Conservation (phyloP, 2,329 filamentous ascomycete genomes). For the Biscogniauxia sp. region DNA sequence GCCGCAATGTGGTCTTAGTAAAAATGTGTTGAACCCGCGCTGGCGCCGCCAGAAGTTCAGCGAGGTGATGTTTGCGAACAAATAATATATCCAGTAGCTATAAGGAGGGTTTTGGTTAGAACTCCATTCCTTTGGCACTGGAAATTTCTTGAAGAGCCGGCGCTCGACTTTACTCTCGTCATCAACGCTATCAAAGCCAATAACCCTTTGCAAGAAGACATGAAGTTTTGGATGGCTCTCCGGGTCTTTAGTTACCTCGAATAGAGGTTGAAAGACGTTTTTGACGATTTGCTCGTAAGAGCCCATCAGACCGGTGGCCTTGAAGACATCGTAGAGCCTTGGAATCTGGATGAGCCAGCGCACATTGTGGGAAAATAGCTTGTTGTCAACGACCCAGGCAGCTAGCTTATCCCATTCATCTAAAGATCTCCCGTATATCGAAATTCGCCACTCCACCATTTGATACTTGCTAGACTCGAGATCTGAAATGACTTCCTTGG, state of each 20-base stretch:
- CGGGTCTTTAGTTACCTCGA: constrained; percentile 89
- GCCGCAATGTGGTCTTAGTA: constrained; percentile 89
- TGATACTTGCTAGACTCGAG: constrained; percentile 98
- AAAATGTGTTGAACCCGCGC: constrained; percentile 93
- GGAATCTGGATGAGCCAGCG: constrained; percentile 96
- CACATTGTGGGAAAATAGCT: constrained; percentile 95
- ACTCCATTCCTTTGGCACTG: constrained; percentile 82
- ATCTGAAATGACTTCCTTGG: constrained; percentile 95
- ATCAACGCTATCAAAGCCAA: constrained; percentile 96
- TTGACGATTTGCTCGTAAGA: constrained; percentile 86
- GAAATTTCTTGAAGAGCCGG: constrained; percentile 92
- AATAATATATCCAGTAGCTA: constrained; percentile 98
- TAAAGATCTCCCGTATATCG: constrained; percentile 87
- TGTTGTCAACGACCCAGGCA: constrained; percentile 96
- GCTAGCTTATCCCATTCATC: constrained; percentile 98
- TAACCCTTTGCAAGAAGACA: constrained; percentile 88
- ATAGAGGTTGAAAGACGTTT: constrained; percentile 91
- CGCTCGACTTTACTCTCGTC: constrained; percentile 97
- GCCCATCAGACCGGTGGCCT: constrained; percentile 80
- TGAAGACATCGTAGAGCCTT: constrained; percentile 93
- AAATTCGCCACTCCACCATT: constrained; percentile 99
- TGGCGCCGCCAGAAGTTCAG: constrained; percentile 89
- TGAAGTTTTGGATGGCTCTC: constrained; percentile 87
- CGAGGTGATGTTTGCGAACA: constrained; percentile 91
- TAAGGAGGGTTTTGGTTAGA: constrained; percentile 96